These are phyloP conservation scores for Xylaria castorea DNA, from an alignment of 495 filamentous ascomycete genomes.

Conservation along the genomic window DNA sequence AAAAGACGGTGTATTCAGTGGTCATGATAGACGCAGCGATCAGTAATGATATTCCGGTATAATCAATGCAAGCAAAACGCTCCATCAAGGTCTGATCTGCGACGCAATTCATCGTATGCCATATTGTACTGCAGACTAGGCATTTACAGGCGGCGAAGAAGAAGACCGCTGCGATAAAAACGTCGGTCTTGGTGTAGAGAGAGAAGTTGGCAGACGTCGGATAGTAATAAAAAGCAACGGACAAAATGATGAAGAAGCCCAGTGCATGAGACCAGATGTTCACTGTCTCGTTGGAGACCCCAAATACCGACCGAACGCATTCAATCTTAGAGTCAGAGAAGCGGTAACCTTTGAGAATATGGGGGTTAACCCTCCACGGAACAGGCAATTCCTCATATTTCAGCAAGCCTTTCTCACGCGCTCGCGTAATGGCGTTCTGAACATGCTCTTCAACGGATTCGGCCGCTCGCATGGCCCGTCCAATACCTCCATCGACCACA, in stretches of 20 bases:
- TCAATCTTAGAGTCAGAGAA: slow-evolving; percentile 88
- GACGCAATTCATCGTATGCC: slow-evolving; percentile 98
- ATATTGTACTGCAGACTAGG: slow-evolving; percentile 91
- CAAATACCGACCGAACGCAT: slow-evolving; percentile 82
- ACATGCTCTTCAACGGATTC: slow-evolving; percentile 80
- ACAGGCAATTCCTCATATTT: slow-evolving; percentile 87
- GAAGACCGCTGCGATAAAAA: slow-evolving; percentile 90
- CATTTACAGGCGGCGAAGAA: slow-evolving; percentile 98
- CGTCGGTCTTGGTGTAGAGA: slow-evolving; percentile 82
- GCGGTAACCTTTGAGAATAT: slow-evolving; percentile 89
- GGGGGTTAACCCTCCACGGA: slow-evolving; percentile 94
- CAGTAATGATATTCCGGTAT: slow-evolving; percentile 95
- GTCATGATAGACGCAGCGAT: slow-evolving; percentile 98
- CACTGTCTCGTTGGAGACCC: slow-evolving; percentile 87
- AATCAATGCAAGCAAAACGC: slow-evolving; percentile 97
- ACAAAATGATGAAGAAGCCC: slow-evolving; percentile 82
- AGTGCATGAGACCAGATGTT: slow-evolving; percentile 98
- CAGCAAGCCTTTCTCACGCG: slow-evolving; percentile 82
- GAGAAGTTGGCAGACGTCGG: slow-evolving; percentile 84
- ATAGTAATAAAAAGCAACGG: slow-evolving; percentile 97
- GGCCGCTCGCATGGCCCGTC: slow-evolving; percentile 76
- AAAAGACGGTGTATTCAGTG: slow-evolving; percentile 97
- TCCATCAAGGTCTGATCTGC: slow-evolving; percentile 89
- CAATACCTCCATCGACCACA: slow-evolving; percentile 85
- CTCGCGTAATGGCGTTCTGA: slow-evolving; percentile 77